These are phyloP conservation scores for Penicillium fimorum DNA, from an alignment of 495 filamentous ascomycete genomes.

Conservation along the genomic window DNA sequence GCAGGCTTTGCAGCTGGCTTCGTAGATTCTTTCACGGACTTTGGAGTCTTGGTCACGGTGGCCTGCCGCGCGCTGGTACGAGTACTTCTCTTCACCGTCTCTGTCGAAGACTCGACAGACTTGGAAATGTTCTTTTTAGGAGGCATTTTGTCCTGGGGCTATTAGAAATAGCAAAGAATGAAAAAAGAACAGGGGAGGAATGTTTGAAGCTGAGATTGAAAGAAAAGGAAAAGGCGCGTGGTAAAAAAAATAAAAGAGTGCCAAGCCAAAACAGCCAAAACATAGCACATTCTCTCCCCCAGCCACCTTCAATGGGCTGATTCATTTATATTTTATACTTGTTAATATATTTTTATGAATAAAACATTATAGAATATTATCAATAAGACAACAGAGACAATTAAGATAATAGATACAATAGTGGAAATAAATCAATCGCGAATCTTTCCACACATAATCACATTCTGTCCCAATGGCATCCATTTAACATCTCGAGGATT, in stretches of 20 bases:
- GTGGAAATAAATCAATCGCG: conserved; percentile 10
- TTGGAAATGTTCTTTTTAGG: conserved; percentile 32
- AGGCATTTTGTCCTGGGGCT: conserved; percentile 28
- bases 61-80: conserved; percentile 1
- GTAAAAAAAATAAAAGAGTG: conserved; percentile 9
- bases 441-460: conserved; percentile 71
- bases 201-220: conserved; percentile 11
- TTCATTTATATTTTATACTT: not conserved
- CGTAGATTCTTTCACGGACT: not conserved
- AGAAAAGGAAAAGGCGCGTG: conserved; percentile 14
- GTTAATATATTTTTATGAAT: not conserved
- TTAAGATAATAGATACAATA: not conserved
- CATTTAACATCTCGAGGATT: conserved; percentile 68
- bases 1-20: not conserved
- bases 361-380: not conserved
- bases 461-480: conserved; percentile 70
- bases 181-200: conserved; percentile 9
- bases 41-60: conserved; percentile 11
- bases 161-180: conserved; percentile 7
- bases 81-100: not conserved
- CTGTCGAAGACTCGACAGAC: conserved; percentile 13
- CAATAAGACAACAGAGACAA: not conserved
- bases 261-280: conserved; percentile 10
- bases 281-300: conserved; percentile 25
- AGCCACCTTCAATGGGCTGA: conserved; percentile 7